Evolutionary conservation across 1,284 basidiomycete genomes (phyloP), one percentile per base, ranked within the genome.

Genomic region (Prillingera fragicola): DNA sequence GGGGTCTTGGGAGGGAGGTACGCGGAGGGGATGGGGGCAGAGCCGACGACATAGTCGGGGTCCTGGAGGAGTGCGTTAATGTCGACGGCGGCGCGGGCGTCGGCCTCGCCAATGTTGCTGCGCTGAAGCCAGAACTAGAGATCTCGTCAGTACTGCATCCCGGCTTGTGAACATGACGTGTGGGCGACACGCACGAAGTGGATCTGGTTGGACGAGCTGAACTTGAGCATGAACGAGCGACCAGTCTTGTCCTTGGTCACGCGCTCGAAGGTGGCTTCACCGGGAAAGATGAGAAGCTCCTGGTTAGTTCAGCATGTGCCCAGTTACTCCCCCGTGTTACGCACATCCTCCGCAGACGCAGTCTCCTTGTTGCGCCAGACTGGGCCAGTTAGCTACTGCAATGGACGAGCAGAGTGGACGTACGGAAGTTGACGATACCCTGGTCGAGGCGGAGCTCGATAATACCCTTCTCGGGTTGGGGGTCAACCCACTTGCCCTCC

Each of bases 281-380:
- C 65, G n/a, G 64, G 67, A 54, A 72, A 71, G 52, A 72, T 57
- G 50, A 72, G 60, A 21, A 67, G 57, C 37, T 70, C 65, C 65
- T 69, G 40, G 37, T 49, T 33, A 50, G 43, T 32, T 25, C 28
- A 23, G n/a, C 19, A 7, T 3, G n/a, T 13, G 17, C 13, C 7
- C 27, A 10, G 9, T 31, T 14, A n/a, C 14, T 23, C 4, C 8
- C 13, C n/a, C n/a, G n/a, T n/a, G n/a, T 24, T n/a, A 41, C 66
- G 42, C 25, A 70, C 68, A 46, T 70, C 67, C 41, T 69, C 65
- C 15, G 55, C 49, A 19, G 38, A 42, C 33, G 50, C 52, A 12
- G 50, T 56, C 15, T 49, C 53, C 33, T 62, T 52, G 39, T 60
- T 62, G 39, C 56, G 65, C 69, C 67, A 71, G 38, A 56, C 69